Percentiles rank a stretch among this genome's conserved stretches.
phyloP scores from a whole-genome alignment of 768 basidiomycete species.

The Rhizopogon vesiculosus region DNA sequence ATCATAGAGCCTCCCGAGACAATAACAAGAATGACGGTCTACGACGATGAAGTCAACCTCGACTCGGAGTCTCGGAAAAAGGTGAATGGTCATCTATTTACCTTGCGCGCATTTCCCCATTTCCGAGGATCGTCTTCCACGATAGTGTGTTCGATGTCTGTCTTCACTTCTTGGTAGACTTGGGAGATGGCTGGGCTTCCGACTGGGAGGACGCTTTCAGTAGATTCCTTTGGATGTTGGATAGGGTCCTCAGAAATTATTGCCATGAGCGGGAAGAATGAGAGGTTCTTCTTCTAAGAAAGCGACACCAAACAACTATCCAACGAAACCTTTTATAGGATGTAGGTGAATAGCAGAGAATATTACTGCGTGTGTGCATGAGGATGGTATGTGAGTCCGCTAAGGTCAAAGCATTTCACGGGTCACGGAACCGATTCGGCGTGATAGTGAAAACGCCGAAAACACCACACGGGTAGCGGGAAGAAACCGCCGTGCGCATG shows the following conservation, averaged over 20 bases:
- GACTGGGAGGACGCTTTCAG: background rate
- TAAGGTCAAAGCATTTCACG: too few species aligned
- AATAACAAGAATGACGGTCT: slow-evolving; percentile 20
- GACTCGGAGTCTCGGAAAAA: too few species aligned
- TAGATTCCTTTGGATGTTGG: background rate
- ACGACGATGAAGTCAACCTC: background rate
- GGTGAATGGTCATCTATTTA: slow-evolving; percentile 12
- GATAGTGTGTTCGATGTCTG: slow-evolving; percentile 33
- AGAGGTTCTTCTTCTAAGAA: background rate
- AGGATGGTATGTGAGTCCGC: too few species aligned
- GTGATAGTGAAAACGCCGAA: too few species aligned
- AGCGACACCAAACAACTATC: background rate
- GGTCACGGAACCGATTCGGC: too few species aligned
- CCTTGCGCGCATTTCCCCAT: slow-evolving; percentile 59
- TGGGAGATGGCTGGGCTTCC: background rate
- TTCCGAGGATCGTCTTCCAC: slow-evolving; percentile 60
- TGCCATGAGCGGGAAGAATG: background rate
- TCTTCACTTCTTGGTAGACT: background rate
- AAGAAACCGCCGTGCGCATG: too few species aligned
- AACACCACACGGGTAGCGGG: too few species aligned
- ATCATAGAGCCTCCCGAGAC: slow-evolving; percentile 25
- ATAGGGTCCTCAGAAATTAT: background rate
- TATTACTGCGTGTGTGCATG: too few species aligned
- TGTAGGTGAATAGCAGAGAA: too few species aligned
- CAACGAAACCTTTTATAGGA: background rate